Percentiles rank a stretch among this genome's conserved stretches.
Evolutionary conservation across 139 green algal species (phyloP).

Genomic region (Spirogloea muscicola): DNA sequence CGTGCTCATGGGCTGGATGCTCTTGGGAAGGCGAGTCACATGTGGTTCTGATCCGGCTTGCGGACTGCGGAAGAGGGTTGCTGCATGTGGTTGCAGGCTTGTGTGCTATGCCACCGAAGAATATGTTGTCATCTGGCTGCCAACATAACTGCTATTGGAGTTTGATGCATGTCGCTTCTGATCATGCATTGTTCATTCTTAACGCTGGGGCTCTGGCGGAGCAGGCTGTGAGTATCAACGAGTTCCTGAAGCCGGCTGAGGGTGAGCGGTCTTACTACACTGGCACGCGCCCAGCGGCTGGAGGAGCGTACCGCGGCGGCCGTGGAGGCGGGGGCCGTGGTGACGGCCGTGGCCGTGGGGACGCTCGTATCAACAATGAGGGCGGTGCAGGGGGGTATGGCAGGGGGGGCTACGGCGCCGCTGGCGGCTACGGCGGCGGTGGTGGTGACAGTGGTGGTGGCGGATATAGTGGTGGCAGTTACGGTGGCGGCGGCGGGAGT

Average conservation of each 20-base stretch:
- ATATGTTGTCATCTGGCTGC: neutral
- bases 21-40: too few species aligned
- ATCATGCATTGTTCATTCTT: neutral
- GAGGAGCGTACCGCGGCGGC: neutral
- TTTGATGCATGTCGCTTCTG: neutral
- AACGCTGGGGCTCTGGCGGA: neutral
- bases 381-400: too few species aligned
- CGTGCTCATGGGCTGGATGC: neutral
- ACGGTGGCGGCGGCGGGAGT: too few species aligned
- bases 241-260: slow-evolving; percentile 30
- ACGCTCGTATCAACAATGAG: neutral
- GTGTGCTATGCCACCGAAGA: neutral
- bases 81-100: neutral
- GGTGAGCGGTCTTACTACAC: slow-evolving; percentile 19
- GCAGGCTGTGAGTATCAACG: slow-evolving; percentile 37
- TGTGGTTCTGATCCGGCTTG: too few species aligned
- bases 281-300: neutral
- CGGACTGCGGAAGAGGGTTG: too few species aligned
- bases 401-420: too few species aligned
- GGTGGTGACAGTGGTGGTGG: too few species aligned
- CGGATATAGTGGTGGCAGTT: slow-evolving; percentile 14
- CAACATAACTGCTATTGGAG: neutral
- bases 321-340: slow-evolving; percentile 13
- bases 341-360: neutral
- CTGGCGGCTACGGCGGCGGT: too few species aligned